phyloP scores from a whole-genome alignment of 306 rosid species.

The Citrullus mucosospermus region DNA sequence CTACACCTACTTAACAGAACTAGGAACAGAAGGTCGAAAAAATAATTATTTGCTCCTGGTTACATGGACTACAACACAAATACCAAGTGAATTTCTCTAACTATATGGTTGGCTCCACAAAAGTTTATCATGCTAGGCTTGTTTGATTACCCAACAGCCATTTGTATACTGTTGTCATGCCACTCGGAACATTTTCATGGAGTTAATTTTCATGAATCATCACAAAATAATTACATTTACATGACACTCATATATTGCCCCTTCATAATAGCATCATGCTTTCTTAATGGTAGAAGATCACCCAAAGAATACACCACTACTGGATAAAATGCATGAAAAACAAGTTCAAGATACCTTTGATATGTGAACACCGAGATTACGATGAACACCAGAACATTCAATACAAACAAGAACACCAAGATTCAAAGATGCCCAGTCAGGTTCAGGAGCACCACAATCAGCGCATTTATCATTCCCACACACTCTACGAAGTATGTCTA shows the following conservation, averaged over 20 bases:
- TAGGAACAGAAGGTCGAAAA: no score
- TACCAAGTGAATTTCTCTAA: no score
- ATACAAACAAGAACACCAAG: constrained; percentile 99
- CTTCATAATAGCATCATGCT: neutral
- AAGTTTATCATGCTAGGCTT: neutral
- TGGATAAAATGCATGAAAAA: neutral
- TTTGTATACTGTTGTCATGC: neutral
- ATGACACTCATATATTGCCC: neutral
- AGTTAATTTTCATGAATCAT: neutral
- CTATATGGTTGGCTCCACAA: no score
- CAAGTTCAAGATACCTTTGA: constrained; percentile 53
- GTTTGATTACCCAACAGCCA: neutral
- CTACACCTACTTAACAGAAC: no score
- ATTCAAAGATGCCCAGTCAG: constrained; percentile 98
- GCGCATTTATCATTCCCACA: constrained; percentile 94
- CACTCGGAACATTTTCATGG: neutral
- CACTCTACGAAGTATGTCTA: constrained; percentile 72
- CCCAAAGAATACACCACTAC: neutral
- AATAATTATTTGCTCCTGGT: no score
- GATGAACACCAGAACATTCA: constrained; percentile 97
- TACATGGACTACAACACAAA: no score
- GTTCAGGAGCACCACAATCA: constrained; percentile 94
- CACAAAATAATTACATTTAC: neutral
- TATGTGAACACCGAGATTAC: constrained; percentile 98
- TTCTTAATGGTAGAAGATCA: neutral